Percentiles rank a stretch among this genome's conserved stretches.
Evolutionary conservation across 2,329 filamentous ascomycete species (phyloP).

Genomic region (Alternaria gaisen): DNA sequence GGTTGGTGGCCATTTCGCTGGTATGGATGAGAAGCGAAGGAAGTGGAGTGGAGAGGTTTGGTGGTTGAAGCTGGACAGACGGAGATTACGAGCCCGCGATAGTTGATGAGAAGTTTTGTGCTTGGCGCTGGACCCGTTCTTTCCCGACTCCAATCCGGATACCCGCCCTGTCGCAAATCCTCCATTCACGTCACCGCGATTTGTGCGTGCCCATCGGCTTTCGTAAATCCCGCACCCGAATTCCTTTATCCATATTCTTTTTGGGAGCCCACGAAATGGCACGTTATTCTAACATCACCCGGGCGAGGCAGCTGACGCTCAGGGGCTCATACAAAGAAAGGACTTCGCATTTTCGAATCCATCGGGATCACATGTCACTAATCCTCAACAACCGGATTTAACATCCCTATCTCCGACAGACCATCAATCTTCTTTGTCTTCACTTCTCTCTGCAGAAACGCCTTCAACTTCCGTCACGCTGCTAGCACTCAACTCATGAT

Average conservation of each 20-base stretch:
- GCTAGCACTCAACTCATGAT: not conserved
- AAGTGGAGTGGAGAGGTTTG: constrained; percentile 42
- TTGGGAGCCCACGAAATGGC: not conserved
- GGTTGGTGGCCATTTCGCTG: constrained; percentile 43
- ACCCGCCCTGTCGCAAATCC: constrained; percentile 14
- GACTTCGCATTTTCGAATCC: not conserved
- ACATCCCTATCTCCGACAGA: not conserved
- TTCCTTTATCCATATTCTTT: not conserved
- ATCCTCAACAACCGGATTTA: constrained; percentile 1
- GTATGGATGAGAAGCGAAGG: constrained; percentile 24
- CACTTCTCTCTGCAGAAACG: not conserved
- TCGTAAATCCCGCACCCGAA: constrained; percentile 19
- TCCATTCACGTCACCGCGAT: constrained; percentile 25
- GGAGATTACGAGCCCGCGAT: constrained; percentile 29
- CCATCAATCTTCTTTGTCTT: not conserved
- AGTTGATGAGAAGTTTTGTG: constrained; percentile 30
- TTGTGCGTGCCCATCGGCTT: constrained; percentile 20
- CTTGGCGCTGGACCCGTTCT: constrained; percentile 25
- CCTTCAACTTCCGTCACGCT: not conserved
- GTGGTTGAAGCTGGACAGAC: constrained; percentile 27
- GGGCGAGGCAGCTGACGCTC: not conserved
- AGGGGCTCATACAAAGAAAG: not conserved
- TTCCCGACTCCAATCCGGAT: constrained; percentile 26
- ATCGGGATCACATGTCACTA: constrained; percentile 1
- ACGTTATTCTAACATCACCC: not conserved